A percentile compares a stretch with the other conserved stretches of the same genome.
Evolutionary conservation across 768 basidiomycete species (phyloP).

Genomic region (Hypsizygus marmoreus): DNA sequence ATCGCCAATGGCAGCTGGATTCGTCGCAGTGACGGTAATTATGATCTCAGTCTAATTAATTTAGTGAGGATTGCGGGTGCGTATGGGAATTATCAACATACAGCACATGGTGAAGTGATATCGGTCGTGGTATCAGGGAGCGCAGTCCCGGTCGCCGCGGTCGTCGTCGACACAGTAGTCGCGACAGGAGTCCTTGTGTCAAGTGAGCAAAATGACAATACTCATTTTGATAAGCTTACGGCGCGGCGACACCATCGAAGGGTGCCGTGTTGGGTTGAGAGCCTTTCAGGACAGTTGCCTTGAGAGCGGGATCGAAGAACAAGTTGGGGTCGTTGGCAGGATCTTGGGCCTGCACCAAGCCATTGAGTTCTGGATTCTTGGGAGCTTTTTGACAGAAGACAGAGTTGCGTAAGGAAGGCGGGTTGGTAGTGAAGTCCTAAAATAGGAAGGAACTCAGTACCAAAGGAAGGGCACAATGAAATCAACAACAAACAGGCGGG

Average conservation of each 20-base stretch:
- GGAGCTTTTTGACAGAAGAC: constrained; percentile 60
- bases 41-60: constrained; percentile 31
- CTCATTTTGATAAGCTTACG: constrained; percentile 8
- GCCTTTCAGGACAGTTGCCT: constrained; percentile 45
- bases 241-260: constrained; percentile 36
- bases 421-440: constrained; percentile 55
- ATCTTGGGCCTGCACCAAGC: constrained; percentile 55
- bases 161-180: background rate
- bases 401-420: constrained; percentile 51
- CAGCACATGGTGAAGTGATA: constrained; percentile 13
- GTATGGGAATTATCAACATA: constrained; percentile 3
- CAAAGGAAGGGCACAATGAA: background rate
- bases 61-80: background rate
- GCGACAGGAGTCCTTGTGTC: constrained; percentile 1
- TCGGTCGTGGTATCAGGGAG: constrained; percentile 16
- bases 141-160: constrained; percentile 13
- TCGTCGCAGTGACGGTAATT: constrained; percentile 33
- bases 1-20: constrained; percentile 26
- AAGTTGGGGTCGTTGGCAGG: constrained; percentile 51
- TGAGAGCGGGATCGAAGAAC: constrained; percentile 49
- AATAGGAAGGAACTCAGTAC: background rate
- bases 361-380: constrained; percentile 48
- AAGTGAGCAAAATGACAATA: background rate
- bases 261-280: constrained; percentile 49
- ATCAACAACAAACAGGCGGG: constrained; percentile 42